Conservation (phyloP, 345 rosid species). For the Boechera retrofracta region DNA sequence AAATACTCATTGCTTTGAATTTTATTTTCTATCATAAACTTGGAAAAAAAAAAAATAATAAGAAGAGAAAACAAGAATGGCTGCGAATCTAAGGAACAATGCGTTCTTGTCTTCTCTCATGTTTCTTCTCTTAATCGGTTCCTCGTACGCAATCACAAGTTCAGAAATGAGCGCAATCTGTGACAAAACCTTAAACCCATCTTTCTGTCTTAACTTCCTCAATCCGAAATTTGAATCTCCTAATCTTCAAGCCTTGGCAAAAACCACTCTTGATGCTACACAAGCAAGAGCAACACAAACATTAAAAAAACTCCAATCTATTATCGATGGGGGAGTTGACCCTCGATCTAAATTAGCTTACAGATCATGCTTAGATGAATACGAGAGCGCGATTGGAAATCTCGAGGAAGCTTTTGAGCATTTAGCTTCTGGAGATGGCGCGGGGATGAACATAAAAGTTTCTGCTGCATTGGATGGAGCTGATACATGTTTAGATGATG, state of each 20-base stretch:
- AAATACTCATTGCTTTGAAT: conserved; percentile 9
- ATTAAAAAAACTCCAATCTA: conserved; percentile 31
- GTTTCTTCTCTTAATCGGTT: conserved; percentile 36
- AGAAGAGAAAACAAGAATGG: conserved; percentile 46
- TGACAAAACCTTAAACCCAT: conserved; percentile 38
- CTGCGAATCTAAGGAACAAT: conserved; percentile 39
- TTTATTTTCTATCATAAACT: neutral
- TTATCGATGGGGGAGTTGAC: conserved; percentile 41
- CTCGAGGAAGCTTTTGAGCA: conserved; percentile 37
- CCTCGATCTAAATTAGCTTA: conserved; percentile 42
- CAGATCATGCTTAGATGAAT: conserved; percentile 41
- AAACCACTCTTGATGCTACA: conserved; percentile 40
- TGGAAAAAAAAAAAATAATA: neutral
- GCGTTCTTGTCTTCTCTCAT: conserved; percentile 46
- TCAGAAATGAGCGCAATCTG: conserved; percentile 39
- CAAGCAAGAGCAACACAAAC: conserved; percentile 34
- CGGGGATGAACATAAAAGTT: conserved; percentile 37
- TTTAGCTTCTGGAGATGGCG: conserved; percentile 40
- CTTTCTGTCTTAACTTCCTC: conserved; percentile 41
- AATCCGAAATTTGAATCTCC: conserved; percentile 35
- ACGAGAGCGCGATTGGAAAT: conserved; percentile 6
- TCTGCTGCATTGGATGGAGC: conserved; percentile 46
- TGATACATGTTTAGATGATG: conserved; percentile 43
- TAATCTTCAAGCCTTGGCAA: conserved; percentile 37
- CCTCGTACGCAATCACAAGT: conserved; percentile 42